These are phyloP conservation scores for Kockiozyma suomiensis DNA, from an alignment of 805 yeast species.

Conservation along the genomic window DNA sequence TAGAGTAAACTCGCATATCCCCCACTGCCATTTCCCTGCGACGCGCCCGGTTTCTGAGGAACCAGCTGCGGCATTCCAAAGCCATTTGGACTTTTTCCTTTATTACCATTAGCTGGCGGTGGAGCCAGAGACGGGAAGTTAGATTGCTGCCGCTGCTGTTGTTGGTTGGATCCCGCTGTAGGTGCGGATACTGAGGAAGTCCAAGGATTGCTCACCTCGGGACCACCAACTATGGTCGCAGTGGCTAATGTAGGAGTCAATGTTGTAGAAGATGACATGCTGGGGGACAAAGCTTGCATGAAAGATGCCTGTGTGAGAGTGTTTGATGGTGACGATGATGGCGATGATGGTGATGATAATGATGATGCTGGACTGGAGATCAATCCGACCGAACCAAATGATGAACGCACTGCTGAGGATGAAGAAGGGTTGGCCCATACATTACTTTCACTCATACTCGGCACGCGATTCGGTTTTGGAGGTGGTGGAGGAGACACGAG, in stretches of 20 bases:
- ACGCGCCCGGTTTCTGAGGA: not conserved
- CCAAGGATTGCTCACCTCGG: conserved; percentile 14
- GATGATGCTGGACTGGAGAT: not conserved
- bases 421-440: conserved; percentile 16
- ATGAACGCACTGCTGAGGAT: conserved; percentile 4
- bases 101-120: not conserved
- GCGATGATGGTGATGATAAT: no score
- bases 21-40: conserved; percentile 15
- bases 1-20: conserved; percentile 30
- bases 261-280: not conserved
- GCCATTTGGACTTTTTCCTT: not conserved
- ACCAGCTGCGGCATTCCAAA: conserved; percentile 20
- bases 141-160: not conserved
- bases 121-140: conserved; percentile 4
- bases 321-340: no score
- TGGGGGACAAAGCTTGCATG: conserved; percentile 8
- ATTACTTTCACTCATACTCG: conserved; percentile 16
- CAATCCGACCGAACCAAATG: conserved; percentile 8
- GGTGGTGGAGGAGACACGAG: conserved; percentile 5
- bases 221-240: not conserved
- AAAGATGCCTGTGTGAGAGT: not conserved
- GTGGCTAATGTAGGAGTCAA: not conserved
- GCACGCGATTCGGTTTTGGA: not conserved
- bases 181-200: not conserved
- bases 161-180: not conserved